These are phyloP conservation scores for Rhamnella rubrinervis DNA, from an alignment of 331 rosid genomes.

Conservation along the genomic window DNA sequence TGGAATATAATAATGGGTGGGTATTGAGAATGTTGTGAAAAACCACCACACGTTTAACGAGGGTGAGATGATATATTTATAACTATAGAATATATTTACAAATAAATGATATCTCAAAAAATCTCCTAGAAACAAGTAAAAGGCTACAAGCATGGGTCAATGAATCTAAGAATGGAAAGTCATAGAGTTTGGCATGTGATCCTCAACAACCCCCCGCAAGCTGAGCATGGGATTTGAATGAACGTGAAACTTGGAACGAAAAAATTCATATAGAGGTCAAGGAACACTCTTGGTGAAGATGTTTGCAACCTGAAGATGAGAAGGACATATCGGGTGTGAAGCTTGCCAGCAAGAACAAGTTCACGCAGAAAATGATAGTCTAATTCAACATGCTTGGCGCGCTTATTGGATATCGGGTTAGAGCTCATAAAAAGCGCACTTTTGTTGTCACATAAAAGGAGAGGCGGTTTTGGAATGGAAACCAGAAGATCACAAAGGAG, in stretches of 20 bases:
- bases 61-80: too few relatives aligned
- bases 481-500: too few relatives aligned
- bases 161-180: too few relatives aligned
- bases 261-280: not conserved
- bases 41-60: too few relatives aligned
- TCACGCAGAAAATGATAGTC: not conserved
- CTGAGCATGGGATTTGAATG: not conserved
- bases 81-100: too few relatives aligned
- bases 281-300: slow-evolving; percentile 4
- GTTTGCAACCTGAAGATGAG: not conserved
- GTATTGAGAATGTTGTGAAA: not conserved
- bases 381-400: not conserved
- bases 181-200: not conserved
- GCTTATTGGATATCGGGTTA: not conserved
- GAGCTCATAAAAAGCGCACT: too few relatives aligned
- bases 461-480: too few relatives aligned
- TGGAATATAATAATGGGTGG: slow-evolving; percentile 71
- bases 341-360: not conserved
- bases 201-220: slow-evolving; percentile 3
- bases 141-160: too few relatives aligned
- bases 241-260: not conserved
- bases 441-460: too few relatives aligned
- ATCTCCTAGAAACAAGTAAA: too few relatives aligned
- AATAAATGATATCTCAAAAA: too few relatives aligned
- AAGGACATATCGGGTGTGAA: not conserved